Percentiles rank a stretch among this genome's conserved stretches.
Conservation (phyloP, 2,329 filamentous ascomycete genomes). For the Pseudohalonectria lignicola region DNA sequence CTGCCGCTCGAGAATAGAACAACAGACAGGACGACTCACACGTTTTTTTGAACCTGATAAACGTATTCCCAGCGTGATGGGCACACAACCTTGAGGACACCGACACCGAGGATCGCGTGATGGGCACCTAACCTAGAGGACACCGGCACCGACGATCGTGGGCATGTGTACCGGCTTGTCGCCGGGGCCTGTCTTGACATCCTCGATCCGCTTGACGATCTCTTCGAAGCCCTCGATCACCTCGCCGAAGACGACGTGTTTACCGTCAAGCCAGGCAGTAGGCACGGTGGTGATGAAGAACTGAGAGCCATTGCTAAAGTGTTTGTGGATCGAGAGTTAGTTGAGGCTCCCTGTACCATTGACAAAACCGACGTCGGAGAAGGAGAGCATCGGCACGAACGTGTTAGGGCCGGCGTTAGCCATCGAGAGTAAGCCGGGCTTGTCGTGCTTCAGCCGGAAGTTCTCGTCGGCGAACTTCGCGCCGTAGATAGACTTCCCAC, state of each 20-base stretch:
- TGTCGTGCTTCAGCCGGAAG: constrained; percentile 65
- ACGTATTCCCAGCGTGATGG: too few relatives aligned
- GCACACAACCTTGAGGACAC: too few relatives aligned
- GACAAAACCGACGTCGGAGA: too few relatives aligned
- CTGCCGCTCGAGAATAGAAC: too few relatives aligned
- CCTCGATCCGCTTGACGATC: constrained; percentile 51
- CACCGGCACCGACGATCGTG: constrained; percentile 9
- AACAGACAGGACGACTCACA: too few relatives aligned
- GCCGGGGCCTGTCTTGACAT: too few relatives aligned
- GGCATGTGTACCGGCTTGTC: too few relatives aligned
- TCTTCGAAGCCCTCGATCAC: constrained; percentile 36
- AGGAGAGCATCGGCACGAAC: constrained; percentile 34
- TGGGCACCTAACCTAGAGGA: constrained; percentile 7
- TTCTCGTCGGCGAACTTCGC: constrained; percentile 94
- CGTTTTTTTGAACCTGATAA: too few relatives aligned
- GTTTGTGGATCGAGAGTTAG: constrained; percentile 19
- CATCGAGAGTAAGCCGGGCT: constrained; percentile 80
- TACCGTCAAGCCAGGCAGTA: constrained; percentile 75
- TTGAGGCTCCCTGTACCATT: too few relatives aligned
- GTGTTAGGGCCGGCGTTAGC: constrained; percentile 94
- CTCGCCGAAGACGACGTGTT: constrained; percentile 79
- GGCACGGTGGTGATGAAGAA: constrained; percentile 95
- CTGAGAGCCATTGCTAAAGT: constrained; percentile 81
- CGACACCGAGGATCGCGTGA: too few relatives aligned
- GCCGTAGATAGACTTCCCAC: constrained; percentile 89